These are phyloP conservation scores for Zalaria obscura DNA, from an alignment of 2,329 filamentous ascomycete species.

Conservation along the genomic window DNA sequence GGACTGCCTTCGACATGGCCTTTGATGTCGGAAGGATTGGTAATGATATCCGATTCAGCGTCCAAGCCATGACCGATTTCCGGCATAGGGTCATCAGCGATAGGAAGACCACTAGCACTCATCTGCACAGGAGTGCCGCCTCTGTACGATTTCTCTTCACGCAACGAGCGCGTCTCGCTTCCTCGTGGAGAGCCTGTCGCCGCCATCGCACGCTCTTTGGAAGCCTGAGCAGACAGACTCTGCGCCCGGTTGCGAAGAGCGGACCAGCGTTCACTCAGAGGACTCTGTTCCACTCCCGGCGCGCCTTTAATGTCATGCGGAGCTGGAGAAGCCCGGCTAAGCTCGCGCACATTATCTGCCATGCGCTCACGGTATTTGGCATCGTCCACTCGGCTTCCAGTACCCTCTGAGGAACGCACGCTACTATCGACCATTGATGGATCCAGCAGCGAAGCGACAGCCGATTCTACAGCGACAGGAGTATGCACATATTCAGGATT, in stretches of 20 bases:
- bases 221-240: conserved; percentile 15
- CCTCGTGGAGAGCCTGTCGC: background rate
- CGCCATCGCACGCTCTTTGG: conserved; percentile 8
- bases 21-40: conserved; percentile 45
- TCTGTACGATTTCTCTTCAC: conserved; percentile 10
- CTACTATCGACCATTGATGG: conserved; percentile 55
- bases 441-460: conserved; percentile 78
- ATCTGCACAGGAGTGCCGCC: conserved; percentile 38
- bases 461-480: conserved; percentile 65
- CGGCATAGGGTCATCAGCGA: conserved; percentile 56
- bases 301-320: background rate
- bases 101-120: conserved; percentile 55
- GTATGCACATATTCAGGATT: conserved; percentile 67
- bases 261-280: conserved; percentile 17
- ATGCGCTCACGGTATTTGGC: conserved; percentile 12
- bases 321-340: conserved; percentile 5
- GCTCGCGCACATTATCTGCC: conserved; percentile 11
- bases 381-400: background rate
- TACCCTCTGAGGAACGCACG: conserved; percentile 3
- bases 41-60: conserved; percentile 52
- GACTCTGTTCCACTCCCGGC: conserved; percentile 6
- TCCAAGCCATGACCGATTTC: conserved; percentile 57
- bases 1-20: background rate
- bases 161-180: background rate
- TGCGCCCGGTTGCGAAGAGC: conserved; percentile 27